phyloP scores from a whole-genome alignment of 176 grass and related monocot species.

The Ampelocalamus luodianensis region DNA sequence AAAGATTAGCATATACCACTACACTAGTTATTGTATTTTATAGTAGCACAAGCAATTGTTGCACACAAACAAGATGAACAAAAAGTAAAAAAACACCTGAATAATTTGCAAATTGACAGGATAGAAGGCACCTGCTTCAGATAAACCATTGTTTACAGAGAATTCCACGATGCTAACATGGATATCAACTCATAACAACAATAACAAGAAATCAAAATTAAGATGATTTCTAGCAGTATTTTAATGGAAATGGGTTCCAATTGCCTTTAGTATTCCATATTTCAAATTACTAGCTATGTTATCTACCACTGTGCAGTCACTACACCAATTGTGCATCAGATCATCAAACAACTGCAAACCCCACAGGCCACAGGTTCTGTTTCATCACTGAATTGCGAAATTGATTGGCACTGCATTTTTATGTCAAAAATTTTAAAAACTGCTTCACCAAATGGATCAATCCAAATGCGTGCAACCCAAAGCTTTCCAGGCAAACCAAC shows the following conservation, averaged over 20 bases:
- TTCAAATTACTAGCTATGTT: not conserved
- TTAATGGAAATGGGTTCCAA: not conserved
- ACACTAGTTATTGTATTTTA: not conserved
- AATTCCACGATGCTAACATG: not conserved
- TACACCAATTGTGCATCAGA: not conserved
- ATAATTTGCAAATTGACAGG: not conserved
- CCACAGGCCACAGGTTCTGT: not conserved
- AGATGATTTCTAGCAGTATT: not conserved
- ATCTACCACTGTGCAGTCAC: not conserved
- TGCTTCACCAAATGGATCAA: not conserved
- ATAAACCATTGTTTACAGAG: not conserved
- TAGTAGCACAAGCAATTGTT: slow-evolving; percentile 20
- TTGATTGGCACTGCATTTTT: not conserved
- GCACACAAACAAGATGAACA: not conserved
- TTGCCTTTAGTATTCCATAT: not conserved
- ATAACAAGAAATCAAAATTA: not conserved
- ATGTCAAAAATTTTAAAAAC: not conserved
- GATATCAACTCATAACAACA: not conserved
- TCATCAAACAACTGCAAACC: not conserved
- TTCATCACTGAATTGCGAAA: not conserved
- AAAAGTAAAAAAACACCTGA: not conserved
- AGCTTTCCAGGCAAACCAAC: not conserved
- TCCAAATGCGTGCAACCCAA: not conserved
- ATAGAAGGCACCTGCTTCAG: not conserved
- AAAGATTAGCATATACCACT: not conserved